Base-by-base conservation (phyloP, 2,329 filamentous ascomycete species). In the Penicillium psychrosexuale region DNA sequence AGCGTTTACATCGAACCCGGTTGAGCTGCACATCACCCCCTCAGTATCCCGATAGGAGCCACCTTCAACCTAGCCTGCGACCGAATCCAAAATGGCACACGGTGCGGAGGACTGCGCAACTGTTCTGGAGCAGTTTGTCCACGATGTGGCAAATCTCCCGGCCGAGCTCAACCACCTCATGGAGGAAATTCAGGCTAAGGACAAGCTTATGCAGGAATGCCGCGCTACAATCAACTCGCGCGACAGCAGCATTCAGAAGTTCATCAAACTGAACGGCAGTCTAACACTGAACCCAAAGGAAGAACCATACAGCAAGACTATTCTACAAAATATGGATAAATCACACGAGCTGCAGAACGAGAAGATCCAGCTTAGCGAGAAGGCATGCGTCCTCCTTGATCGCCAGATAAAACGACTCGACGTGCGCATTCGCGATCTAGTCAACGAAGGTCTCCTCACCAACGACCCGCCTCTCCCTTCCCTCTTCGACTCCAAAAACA, bases 181-280 rank as follows among this genome's bases (percentile, higher is more conserved):
- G 69, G 84, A 87, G 64, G 84, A 87, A 64, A 84, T 87, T 40
- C 80, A 84, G 62, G 84, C 84, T 57, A 87, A 87, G 65, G 84
- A 87, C 61, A 78, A 80, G 53, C 77, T 80, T 46, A 83, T 87
- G 51, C 78, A 82, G 59, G 82, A 85, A 53, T 80, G 79, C 62
- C 77, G 78, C 42, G 71, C 77, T n/a, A 75, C 77, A 13, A 85
- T 87, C 66, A 78, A 78, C 56, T 78, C 79, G 33, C 82, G 83
- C 43, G 84, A 87, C 61, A 75, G 71, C 51, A 83, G 80, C 53
- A 74, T 87, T n/a, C 84, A 87, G 62, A 86, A 86, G 64, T 85
- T 84, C 70, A 81, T 87, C 67, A 85, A 84, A 61, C 63, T 81
- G 9, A 84, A 86, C 60, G 84, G 84, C 52, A 82, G 82, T 63